phyloP scores from a whole-genome alignment of 2,329 filamentous ascomycete genomes.

The Microsporum ferrugineum region DNA sequence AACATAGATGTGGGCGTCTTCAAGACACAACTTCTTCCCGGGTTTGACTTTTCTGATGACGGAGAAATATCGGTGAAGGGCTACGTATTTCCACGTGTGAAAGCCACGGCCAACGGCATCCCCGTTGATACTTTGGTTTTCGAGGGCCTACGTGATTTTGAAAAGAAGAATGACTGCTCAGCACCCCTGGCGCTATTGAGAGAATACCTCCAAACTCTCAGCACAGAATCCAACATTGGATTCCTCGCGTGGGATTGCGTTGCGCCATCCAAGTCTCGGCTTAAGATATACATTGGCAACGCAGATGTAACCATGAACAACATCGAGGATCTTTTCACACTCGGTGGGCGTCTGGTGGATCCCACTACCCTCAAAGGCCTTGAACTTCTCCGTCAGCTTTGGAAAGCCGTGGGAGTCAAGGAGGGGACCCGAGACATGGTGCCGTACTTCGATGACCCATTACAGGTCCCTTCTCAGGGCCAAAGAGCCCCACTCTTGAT shows the following conservation, averaged over 20 bases:
- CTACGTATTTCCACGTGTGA: slow-evolving; percentile 16
- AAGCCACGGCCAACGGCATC: slow-evolving; percentile 8
- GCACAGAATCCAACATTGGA: background rate
- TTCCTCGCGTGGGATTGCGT: slow-evolving; percentile 16
- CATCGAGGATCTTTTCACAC: slow-evolving; percentile 15
- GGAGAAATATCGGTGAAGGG: slow-evolving; percentile 13
- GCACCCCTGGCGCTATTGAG: slow-evolving; percentile 1
- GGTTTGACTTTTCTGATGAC: slow-evolving; percentile 13
- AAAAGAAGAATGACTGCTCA: background rate
- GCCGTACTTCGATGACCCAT: slow-evolving; percentile 3
- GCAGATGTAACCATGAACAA: slow-evolving; percentile 12
- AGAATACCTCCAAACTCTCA: background rate
- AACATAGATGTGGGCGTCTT: slow-evolving; percentile 6
- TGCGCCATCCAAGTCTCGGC: slow-evolving; percentile 10
- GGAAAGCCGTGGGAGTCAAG: background rate
- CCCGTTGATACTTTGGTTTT: slow-evolving; percentile 1
- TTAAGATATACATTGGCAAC: slow-evolving; percentile 17
- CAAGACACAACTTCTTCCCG: slow-evolving; percentile 14
- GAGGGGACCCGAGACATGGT: slow-evolving; percentile 6
- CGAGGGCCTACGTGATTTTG: slow-evolving; percentile 1
- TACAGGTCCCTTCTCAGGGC: background rate
- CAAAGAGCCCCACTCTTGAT: slow-evolving; percentile 5
- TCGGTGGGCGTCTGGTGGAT: slow-evolving; percentile 12
- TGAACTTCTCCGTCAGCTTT: slow-evolving; percentile 13
- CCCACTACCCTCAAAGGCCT: slow-evolving; percentile 10